Conservation (phyloP, 1,284 basidiomycete genomes). For the Leccinum subrobustum region DNA sequence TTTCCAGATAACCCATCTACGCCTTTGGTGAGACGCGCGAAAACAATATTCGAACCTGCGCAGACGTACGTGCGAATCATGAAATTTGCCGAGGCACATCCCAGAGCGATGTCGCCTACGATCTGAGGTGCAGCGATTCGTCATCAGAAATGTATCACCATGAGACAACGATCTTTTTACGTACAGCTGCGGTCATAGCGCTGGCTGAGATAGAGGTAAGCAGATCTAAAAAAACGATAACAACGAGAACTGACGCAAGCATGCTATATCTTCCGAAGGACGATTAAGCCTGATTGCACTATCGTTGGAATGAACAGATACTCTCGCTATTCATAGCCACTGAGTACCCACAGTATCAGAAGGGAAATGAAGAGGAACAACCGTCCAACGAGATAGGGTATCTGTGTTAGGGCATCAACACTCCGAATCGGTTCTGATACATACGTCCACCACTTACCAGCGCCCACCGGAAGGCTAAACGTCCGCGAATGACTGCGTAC, state of each 20-base stretch:
- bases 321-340: not conserved
- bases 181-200: conserved; percentile 10
- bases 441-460: conserved; percentile 9
- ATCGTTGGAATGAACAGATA: not conserved
- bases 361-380: conserved; percentile 14
- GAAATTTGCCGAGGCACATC: conserved; percentile 14
- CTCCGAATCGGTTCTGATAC: not conserved
- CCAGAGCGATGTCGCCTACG: conserved; percentile 10
- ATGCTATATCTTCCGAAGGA: not conserved
- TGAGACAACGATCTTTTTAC: not conserved
- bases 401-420: conserved; percentile 4
- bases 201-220: conserved; percentile 12
- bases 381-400: conserved; percentile 21
- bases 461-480: conserved; percentile 20
- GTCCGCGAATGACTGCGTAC: conserved; percentile 16
- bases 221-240: not conserved
- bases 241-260: conserved; percentile 15
- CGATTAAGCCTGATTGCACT: conserved; percentile 9
- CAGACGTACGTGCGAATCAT: conserved; percentile 26
- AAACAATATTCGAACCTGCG: not conserved
- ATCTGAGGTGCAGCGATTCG: conserved; percentile 3
- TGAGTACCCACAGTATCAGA: conserved; percentile 16
- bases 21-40: not conserved
- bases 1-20: conserved; percentile 30
- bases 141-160: not conserved